Evolutionary conservation across 106 monocot species (phyloP), one percentile per base, ranked within the genome.

Genomic region (Dendrobium officinale): DNA sequence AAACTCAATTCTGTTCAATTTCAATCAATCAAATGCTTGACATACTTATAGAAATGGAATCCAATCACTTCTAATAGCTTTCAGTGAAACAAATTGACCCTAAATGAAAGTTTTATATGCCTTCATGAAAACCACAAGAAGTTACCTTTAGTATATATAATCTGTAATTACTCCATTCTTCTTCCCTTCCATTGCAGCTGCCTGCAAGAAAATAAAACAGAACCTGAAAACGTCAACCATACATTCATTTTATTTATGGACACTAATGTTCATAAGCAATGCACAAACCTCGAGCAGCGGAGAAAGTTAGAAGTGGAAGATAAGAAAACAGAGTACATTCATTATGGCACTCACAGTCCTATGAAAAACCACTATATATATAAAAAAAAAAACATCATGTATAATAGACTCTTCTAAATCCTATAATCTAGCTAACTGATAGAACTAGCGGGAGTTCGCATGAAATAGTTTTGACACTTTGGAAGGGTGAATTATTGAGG

Each of bases 101-200:
- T 61, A 61, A 61, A 61, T 61, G 51, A 54, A 54, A 54, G 15
- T 54, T 54, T 6, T 54, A 15, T 37, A 54, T n/a, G 33, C 18
- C 19, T 72, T 17, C 8, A 51, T 13, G 51, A 41, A 24, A 37
- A 59, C 43, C 10, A 26, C 20, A 43, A 18, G 27, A 16, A n/a
- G 17, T n/a, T 84, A 86, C 88, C 83, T 86, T 88, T 17, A 91
- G 51, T n/a, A n/a, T 67, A 88, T 80, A 73, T 91, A 91, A 26
- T 91, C 91, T 29, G 88, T 85, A 24, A 91, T 79, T 17, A 89
- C 77, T 61, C 49, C 80, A 4, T 81, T 45, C 67, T 85, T 80
- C 19, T 92, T 83, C 26, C 87, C 85, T 79, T 75, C 82, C 83
- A 82, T 51, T 64, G 88, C 61, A 55, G 81, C 6, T 29, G 91